phyloP scores from a whole-genome alignment of 306 rosid species.

The Malus sylvestris region DNA sequence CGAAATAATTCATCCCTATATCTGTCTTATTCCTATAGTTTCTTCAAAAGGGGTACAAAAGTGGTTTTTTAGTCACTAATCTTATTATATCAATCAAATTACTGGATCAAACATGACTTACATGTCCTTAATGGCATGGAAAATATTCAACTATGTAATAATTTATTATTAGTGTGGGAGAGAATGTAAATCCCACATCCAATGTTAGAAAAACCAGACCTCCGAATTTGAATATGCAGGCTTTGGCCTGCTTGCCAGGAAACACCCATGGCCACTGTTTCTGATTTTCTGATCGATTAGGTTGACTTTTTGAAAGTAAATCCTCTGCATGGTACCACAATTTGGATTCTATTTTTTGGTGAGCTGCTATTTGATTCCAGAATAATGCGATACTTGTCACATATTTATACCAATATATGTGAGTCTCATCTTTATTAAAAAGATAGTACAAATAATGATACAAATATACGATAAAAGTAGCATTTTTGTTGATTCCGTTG shows the following conservation, averaged over 20 bases:
- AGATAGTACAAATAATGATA: too few species aligned
- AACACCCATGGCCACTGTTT: neutral
- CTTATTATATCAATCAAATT: neutral
- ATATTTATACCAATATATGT: too few species aligned
- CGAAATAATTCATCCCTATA: neutral
- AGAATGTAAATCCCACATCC: neutral
- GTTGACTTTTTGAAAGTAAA: neutral
- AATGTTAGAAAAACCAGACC: neutral
- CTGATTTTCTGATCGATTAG: constrained; percentile 1
- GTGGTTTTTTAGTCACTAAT: neutral
- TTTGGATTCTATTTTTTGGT: neutral
- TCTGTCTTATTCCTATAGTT: neutral
- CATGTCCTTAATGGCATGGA: neutral
- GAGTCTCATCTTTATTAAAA: too few species aligned
- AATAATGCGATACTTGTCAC: rapidly evolving
- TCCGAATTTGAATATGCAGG: neutral
- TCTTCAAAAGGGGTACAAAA: neutral
- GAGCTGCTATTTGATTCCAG: too few species aligned
- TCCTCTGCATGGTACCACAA: neutral
- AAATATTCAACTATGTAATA: neutral
- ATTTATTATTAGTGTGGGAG: neutral
- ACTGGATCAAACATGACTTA: neutral
- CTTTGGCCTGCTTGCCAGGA: neutral
- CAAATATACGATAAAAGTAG: too few species aligned
- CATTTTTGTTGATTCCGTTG: too few species aligned